Percentiles rank a stretch among this genome's conserved stretches.
These are phyloP conservation scores for Heliocybe sulcata DNA, from an alignment of 1,284 basidiomycete species.

Conservation along the genomic window DNA sequence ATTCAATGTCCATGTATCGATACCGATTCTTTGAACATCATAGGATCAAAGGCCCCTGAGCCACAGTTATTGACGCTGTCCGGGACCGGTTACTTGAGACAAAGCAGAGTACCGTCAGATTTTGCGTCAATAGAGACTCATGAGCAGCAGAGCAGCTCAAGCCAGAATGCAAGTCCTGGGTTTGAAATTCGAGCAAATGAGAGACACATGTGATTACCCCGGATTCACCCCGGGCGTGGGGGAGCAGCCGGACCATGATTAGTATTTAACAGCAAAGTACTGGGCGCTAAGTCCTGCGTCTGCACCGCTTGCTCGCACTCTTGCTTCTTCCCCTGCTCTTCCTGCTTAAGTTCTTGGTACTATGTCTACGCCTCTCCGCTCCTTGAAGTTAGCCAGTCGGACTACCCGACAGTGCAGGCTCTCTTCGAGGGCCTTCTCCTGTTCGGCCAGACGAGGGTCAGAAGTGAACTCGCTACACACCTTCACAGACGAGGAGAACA, in stretches of 20 bases:
- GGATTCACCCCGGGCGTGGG: neutral
- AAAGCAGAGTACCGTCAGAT: too few relatives aligned
- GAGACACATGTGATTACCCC: neutral
- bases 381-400: neutral
- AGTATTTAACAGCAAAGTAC: neutral
- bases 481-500: slow-evolving; percentile 88
- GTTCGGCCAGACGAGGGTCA: neutral
- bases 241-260: neutral
- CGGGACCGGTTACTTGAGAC: too few relatives aligned
- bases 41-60: too few relatives aligned
- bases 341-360: neutral
- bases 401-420: neutral
- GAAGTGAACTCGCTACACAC: slow-evolving; percentile 59
- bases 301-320: too few relatives aligned
- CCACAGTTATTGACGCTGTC: too few relatives aligned
- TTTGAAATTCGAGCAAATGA: too few relatives aligned
- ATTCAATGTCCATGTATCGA: too few relatives aligned
- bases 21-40: too few relatives aligned
- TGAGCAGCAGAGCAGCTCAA: too few relatives aligned
- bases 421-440: neutral
- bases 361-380: neutral
- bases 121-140: too few relatives aligned
- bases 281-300: neutral
- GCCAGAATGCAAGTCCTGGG: too few relatives aligned
- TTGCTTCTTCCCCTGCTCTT: neutral